phyloP scores from a whole-genome alignment of 495 filamentous ascomycete genomes.

The Xylaria telfairii region DNA sequence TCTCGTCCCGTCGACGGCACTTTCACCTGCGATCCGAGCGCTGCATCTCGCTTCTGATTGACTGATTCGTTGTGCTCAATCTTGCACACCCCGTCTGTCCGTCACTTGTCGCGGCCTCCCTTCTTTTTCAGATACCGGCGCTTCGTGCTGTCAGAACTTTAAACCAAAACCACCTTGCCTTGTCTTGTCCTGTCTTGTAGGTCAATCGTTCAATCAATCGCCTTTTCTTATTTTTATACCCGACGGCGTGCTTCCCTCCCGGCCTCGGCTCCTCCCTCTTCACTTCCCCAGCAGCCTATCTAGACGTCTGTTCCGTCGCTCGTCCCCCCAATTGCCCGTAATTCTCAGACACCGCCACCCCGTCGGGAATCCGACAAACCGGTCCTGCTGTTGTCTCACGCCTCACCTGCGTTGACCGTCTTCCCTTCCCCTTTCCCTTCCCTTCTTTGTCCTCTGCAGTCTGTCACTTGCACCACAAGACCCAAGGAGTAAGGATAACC shows the following conservation, averaged over 20 bases:
- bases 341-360: slow-evolving; percentile 3
- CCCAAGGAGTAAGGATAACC: slow-evolving; percentile 13
- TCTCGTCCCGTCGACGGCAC: slow-evolving; percentile 18
- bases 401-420: neutral
- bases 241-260: neutral
- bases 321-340: neutral
- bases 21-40: slow-evolving; percentile 21
- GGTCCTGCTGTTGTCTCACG: neutral
- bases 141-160: slow-evolving; percentile 20
- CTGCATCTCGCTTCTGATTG: slow-evolving; percentile 23
- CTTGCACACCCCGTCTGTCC: neutral
- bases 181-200: slow-evolving; percentile 7
- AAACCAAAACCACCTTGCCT: neutral
- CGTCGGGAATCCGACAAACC: neutral
- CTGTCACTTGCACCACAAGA: neutral
- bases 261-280: slow-evolving; percentile 15
- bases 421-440: neutral
- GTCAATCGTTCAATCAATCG: neutral
- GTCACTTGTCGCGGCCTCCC: slow-evolving; percentile 5
- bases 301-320: neutral
- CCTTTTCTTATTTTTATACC: slow-evolving; percentile 1
- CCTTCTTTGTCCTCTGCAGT: slow-evolving; percentile 19
- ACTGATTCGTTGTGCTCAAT: neutral
- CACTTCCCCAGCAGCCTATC: neutral
- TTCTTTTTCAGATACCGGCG: slow-evolving; percentile 6